Evolutionary conservation across 345 rosid species (phyloP), one percentile per base, ranked within the genome.

Genomic region (Acer saccharum): DNA sequence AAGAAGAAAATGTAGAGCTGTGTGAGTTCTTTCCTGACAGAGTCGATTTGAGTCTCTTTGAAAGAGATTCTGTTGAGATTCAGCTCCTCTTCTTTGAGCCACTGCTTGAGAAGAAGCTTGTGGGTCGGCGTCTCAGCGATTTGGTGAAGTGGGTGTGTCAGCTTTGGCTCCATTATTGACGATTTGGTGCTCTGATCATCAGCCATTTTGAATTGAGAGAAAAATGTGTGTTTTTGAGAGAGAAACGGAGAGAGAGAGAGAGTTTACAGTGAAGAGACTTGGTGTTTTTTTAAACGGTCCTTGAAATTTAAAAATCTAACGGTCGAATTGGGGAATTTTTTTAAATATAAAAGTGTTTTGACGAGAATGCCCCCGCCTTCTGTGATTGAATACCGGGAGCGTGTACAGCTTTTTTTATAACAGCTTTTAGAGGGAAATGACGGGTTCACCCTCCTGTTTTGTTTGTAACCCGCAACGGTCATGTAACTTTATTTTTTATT

Each of bases 41-140:
- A 88, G 77, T 93, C 98, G 68, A 93, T 92, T 70, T 94, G 99
- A 41, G 90, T 85, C 75, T 96, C 99, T 81, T 96, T 96, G 71
- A 87, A 86, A 0, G 93, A 79, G 76, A 90, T 73, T 65, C 99
- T 86, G 82, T 81, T 85, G 83, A 94, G 88, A 80, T 91, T 92
- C 0, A 96, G 88, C 54, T 96, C 98, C 72, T 95, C 94, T 75
- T 96, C 99, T 79, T 92, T 94, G 65, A 94, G 88, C 99, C 98
- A 94, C 77, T 96, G 98, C 84, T 94, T 94, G 65, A 96, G 82
- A 70, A 96, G 97, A 71, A 96, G 94, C 88, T 90, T 96, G 89
- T 96, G 97, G 44, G 95, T 91, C 25, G 95, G 95, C 1, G 97
- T 92, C 77, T 90, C 94, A 0, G 97, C 97, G 9, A 96, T 96